Percentiles rank a stretch among this genome's conserved stretches.
phyloP scores from a whole-genome alignment of 2,329 filamentous ascomycete genomes.

The Dryadomyces sulphureus region DNA sequence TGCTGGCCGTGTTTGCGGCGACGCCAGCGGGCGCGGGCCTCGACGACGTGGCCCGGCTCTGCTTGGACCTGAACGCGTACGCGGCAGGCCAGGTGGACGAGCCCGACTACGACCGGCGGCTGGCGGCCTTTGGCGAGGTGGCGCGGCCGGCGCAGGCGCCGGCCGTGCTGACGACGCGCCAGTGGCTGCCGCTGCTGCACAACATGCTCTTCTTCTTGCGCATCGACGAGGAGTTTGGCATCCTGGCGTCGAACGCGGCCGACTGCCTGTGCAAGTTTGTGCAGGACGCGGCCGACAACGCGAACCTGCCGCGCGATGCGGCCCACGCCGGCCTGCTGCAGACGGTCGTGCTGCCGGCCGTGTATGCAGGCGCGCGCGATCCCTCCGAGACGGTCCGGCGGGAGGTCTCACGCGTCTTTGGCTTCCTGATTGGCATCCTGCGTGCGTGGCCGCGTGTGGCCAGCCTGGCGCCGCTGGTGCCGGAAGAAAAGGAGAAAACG shows the following conservation, averaged over 20 bases:
- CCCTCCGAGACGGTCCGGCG: conserved; percentile 69
- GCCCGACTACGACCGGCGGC: conserved; percentile 72
- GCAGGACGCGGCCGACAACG: conserved; percentile 31
- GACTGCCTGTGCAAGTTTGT: conserved; percentile 69
- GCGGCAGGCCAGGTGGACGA: conserved; percentile 60
- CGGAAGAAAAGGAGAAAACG: conserved; percentile 36
- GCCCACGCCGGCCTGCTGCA: conserved; percentile 44
- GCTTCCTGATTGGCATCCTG: conserved; percentile 59
- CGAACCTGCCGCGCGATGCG: conserved; percentile 10
- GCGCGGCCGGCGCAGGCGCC: conserved; percentile 44
- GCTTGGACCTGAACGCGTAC: conserved; percentile 68
- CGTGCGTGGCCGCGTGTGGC: conserved; percentile 54
- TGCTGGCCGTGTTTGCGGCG: conserved; percentile 53
- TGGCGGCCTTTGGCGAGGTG: conserved; percentile 61
- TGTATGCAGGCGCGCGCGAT: conserved; percentile 64
- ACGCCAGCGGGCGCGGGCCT: conserved; percentile 30
- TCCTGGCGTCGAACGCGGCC: conserved; percentile 66
- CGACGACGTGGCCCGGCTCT: conserved; percentile 47
- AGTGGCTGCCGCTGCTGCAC: conserved; percentile 80
- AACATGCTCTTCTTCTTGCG: conserved; percentile 82
- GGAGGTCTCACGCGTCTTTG: conserved; percentile 69
- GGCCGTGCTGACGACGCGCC: conserved; percentile 42
- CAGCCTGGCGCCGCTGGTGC: conserved; percentile 59
- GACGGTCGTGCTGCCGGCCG: conserved; percentile 53
- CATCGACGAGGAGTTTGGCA: conserved; percentile 76